Percentiles rank a stretch among this genome's conserved stretches.
phyloP scores from a whole-genome alignment of 805 yeast genomes.

The Starmera amethionina region DNA sequence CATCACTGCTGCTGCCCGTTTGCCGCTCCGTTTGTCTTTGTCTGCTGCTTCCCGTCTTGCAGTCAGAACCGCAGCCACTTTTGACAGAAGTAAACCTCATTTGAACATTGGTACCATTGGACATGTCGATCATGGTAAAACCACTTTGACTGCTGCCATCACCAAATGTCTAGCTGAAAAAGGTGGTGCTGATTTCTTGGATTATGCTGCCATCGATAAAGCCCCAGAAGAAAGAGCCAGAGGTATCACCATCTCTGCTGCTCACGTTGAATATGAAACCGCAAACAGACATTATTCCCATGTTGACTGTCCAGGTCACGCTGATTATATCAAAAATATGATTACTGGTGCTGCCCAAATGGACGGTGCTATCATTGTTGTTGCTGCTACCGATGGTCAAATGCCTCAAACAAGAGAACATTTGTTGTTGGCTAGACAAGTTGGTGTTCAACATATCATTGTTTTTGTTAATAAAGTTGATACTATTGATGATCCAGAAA shows the following conservation, averaged over 20 bases:
- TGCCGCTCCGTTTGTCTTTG: background rate
- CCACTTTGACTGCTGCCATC: conserved; percentile 97
- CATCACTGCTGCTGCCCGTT: background rate
- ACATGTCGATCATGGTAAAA: conserved; percentile 98
- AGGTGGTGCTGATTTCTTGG: conserved; percentile 92
- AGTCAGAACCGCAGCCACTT: conserved; percentile 50
- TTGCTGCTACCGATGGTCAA: conserved; percentile 98
- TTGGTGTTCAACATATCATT: conserved; percentile 95
- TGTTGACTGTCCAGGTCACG: conserved; percentile 98
- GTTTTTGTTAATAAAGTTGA: conserved; percentile 98
- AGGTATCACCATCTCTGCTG: conserved; percentile 97
- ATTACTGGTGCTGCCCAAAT: conserved; percentile 99
- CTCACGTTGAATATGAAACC: conserved; percentile 96
- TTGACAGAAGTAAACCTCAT: conserved; percentile 94
- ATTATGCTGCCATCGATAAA: conserved; percentile 87
- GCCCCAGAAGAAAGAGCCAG: conserved; percentile 99
- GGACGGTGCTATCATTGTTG: conserved; percentile 99
- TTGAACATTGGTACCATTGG: conserved; percentile 97
- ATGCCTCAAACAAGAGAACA: conserved; percentile 99
- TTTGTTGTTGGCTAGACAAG: conserved; percentile 96
- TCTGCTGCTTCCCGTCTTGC: conserved; percentile 4
- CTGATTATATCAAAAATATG: conserved; percentile 98
- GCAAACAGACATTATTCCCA: conserved; percentile 93
- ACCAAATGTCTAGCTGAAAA: conserved; percentile 82
- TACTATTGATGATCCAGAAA: conserved; percentile 96